phyloP scores from a whole-genome alignment of 2,329 filamentous ascomycete species.

The Teratosphaeria pseudoeucalypti region DNA sequence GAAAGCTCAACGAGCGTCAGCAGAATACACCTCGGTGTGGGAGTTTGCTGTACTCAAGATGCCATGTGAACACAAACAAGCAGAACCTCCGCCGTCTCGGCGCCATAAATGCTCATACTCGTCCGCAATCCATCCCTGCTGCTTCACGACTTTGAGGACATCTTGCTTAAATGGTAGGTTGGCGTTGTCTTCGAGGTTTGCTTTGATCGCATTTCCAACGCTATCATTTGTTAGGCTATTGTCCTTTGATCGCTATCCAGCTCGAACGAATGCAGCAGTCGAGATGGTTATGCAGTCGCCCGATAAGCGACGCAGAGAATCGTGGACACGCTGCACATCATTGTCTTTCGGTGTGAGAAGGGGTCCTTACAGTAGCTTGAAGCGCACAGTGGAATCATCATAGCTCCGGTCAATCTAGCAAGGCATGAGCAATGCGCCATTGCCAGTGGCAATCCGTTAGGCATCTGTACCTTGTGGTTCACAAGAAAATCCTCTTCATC shows the following conservation, averaged over 20 bases:
- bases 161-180: slow-evolving; percentile 19
- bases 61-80: slow-evolving; percentile 20
- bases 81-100: slow-evolving; percentile 24
- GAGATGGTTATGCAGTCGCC: not conserved
- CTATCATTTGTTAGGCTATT: slow-evolving; percentile 2
- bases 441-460: not conserved
- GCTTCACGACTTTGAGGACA: slow-evolving; percentile 14
- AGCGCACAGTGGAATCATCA: slow-evolving; percentile 25
- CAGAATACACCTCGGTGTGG: not conserved
- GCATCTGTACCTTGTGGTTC: slow-evolving; percentile 20
- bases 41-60: slow-evolving; percentile 15
- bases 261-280: too few relatives aligned
- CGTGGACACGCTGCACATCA: too few relatives aligned
- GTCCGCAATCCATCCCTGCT: slow-evolving; percentile 24
- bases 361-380: slow-evolving; percentile 23
- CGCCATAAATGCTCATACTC: slow-evolving; percentile 26
- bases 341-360: not conserved
- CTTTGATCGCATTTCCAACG: slow-evolving; percentile 17
- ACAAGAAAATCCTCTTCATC: slow-evolving; percentile 25
- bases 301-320: not conserved
- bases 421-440: not conserved
- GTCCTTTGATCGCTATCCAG: not conserved
- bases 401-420: slow-evolving; percentile 25
- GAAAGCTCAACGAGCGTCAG: slow-evolving; percentile 13
- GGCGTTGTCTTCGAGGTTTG: slow-evolving; percentile 20